phyloP scores from a whole-genome alignment of 1,139 yeast species.

The Yamadazyma membranifaciens region DNA sequence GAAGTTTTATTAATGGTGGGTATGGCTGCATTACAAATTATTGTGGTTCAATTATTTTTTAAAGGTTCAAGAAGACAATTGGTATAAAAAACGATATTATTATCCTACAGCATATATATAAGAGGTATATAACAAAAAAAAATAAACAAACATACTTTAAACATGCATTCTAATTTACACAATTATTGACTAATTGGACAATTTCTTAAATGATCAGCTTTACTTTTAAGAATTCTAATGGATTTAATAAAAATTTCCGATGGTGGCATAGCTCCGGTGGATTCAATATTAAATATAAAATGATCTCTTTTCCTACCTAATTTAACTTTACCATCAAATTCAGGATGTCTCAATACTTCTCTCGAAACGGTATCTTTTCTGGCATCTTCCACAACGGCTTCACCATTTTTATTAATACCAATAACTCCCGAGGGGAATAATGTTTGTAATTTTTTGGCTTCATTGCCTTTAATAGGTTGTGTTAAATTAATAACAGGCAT shows the following conservation, averaged over 20 bases:
- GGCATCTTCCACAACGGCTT: conserved; percentile 82
- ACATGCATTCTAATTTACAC: conserved; percentile 3
- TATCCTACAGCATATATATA: too few species aligned
- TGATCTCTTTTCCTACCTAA: conserved; percentile 91
- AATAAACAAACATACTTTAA: background rate
- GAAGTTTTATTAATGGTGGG: conserved; percentile 82
- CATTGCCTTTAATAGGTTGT: conserved; percentile 71
- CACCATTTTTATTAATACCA: conserved; percentile 64
- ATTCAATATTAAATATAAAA: conserved; percentile 89
- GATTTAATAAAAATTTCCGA: conserved; percentile 93
- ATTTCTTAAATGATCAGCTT: conserved; percentile 76
- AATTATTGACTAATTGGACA: conserved; percentile 68
- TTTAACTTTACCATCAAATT: conserved; percentile 84
- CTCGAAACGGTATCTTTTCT: conserved; percentile 95
- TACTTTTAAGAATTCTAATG: conserved; percentile 77
- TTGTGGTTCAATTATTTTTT: conserved; percentile 83
- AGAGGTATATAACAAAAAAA: background rate
- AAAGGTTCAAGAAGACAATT: conserved; percentile 79
- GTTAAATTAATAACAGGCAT: conserved; percentile 85
- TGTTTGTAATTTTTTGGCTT: conserved; percentile 75
- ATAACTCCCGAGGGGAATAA: conserved; percentile 95
- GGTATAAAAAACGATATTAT: conserved; percentile 42
- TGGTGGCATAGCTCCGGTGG: conserved; percentile 96
- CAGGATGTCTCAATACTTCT: conserved; percentile 91
- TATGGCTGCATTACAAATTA: conserved; percentile 82